A percentile compares a stretch with the other conserved stretches of the same genome.
phyloP scores from a whole-genome alignment of 2,329 filamentous ascomycete species.

The Pyrenophora seminiperda region DNA sequence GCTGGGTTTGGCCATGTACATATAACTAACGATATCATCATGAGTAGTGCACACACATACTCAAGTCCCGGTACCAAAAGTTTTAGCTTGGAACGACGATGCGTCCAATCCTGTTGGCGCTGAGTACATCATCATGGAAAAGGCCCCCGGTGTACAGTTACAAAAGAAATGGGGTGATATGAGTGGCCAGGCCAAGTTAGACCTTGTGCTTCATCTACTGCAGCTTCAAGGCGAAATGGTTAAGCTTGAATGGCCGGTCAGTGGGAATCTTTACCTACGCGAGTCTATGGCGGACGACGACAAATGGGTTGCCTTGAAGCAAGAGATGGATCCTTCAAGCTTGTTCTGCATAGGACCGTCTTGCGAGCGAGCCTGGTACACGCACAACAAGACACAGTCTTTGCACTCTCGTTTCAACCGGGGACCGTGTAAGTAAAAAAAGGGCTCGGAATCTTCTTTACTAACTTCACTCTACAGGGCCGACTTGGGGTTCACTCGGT shows the following conservation, averaged over 20 bases:
- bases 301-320: slow-evolving; percentile 8
- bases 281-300: slow-evolving; percentile 17
- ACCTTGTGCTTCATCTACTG: slow-evolving; percentile 36
- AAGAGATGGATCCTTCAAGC: slow-evolving; percentile 11
- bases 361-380: slow-evolving; percentile 22
- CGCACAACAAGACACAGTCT: neutral
- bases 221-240: slow-evolving; percentile 32
- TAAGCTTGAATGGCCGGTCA: slow-evolving; percentile 29
- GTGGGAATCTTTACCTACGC: slow-evolving; percentile 42
- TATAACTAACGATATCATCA: slow-evolving; percentile 5
- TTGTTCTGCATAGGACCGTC: slow-evolving; percentile 29
- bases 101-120: slow-evolving; percentile 36
- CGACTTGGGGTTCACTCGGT: slow-evolving; percentile 23
- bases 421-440: slow-evolving; percentile 22
- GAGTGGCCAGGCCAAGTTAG: slow-evolving; percentile 25
- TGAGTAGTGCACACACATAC: slow-evolving; percentile 18
- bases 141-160: slow-evolving; percentile 34
- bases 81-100: slow-evolving; percentile 35
- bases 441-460: neutral
- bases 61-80: slow-evolving; percentile 33
- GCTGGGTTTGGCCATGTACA: no score
- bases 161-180: slow-evolving; percentile 39
- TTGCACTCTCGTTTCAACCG: slow-evolving; percentile 8
- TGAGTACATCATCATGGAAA: slow-evolving; percentile 48
- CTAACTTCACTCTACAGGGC: slow-evolving; percentile 23